A percentile compares a stretch with the other conserved stretches of the same genome.
These are phyloP conservation scores for Aspergillus phoenicis DNA, from an alignment of 2,329 filamentous ascomycete species.

Conservation along the genomic window DNA sequence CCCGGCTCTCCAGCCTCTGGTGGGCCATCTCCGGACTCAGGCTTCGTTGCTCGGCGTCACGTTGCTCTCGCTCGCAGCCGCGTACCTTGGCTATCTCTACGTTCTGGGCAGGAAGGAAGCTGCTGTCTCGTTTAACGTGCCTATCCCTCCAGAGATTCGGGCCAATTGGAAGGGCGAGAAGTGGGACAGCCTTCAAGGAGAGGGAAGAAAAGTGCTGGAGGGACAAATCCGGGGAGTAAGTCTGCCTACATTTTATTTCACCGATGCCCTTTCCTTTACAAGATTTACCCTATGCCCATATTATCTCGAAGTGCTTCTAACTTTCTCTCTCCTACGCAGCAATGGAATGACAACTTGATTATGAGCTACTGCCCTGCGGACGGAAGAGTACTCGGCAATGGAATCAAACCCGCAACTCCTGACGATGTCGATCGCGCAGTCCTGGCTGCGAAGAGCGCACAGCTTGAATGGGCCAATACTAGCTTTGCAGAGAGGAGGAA, in stretches of 20 bases:
- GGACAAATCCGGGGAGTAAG: conserved; percentile 44
- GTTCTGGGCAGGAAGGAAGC: conserved; percentile 33
- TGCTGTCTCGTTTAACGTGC: conserved; percentile 42
- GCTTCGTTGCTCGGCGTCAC: conserved; percentile 29
- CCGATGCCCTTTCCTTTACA: background rate
- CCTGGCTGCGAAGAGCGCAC: conserved; percentile 71
- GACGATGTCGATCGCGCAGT: conserved; percentile 79
- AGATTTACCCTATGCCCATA: background rate
- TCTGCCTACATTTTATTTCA: conserved; percentile 5
- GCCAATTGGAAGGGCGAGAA: conserved; percentile 33
- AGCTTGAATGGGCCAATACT: conserved; percentile 75
- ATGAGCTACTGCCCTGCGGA: conserved; percentile 73
- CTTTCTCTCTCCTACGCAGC: conserved; percentile 24
- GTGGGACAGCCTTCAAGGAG: conserved; percentile 40
- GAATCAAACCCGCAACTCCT: conserved; percentile 69
- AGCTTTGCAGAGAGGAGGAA: conserved; percentile 74
- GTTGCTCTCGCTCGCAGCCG: conserved; percentile 32
- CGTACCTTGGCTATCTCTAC: conserved; percentile 38
- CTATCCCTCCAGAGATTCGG: conserved; percentile 39
- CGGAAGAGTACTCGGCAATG: conserved; percentile 72
- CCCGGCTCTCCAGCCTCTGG: conserved; percentile 23
- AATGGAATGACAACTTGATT: conserved; percentile 44
- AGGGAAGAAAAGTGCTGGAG: conserved; percentile 39
- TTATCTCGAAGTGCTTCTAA: background rate
- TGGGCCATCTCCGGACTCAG: conserved; percentile 24